Evolutionary conservation across 78 protist genomes (phyloP).

Genomic region (Tieghemostelium lacteum): DNA sequence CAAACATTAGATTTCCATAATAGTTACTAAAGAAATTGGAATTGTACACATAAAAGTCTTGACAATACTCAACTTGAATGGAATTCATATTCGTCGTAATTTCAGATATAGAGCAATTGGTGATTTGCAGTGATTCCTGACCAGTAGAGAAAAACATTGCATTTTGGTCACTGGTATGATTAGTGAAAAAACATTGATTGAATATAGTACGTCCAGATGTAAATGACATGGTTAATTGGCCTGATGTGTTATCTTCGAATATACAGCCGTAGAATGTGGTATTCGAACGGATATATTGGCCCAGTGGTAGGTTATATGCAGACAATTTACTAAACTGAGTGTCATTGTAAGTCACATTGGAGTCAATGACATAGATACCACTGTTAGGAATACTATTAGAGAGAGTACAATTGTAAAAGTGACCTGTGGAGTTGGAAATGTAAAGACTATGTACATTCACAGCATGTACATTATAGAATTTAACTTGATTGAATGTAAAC

Average conservation of each 20-base stretch:
- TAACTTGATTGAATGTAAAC: background rate
- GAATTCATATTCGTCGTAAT: too few species aligned
- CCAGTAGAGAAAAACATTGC: too few species aligned
- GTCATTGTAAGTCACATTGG: background rate
- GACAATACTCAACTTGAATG: too few species aligned
- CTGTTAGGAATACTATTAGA: background rate
- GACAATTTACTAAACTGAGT: background rate
- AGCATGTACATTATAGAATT: background rate
- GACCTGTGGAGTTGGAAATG: background rate
- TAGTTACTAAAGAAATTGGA: too few species aligned
- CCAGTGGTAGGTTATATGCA: slow-evolving; percentile 5
- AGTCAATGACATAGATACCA: background rate
- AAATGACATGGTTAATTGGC: slow-evolving; percentile 2
- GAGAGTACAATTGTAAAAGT: background rate
- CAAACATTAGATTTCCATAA: too few species aligned
- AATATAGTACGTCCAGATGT: background rate
- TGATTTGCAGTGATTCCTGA: too few species aligned
- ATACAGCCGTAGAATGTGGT: background rate
- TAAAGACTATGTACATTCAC: background rate
- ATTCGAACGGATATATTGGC: background rate
- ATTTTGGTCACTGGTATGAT: background rate
- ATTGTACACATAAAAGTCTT: too few species aligned
- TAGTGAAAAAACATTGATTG: background rate
- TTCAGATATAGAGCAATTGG: too few species aligned
- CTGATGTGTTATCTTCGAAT: background rate